Evolutionary conservation across 2,329 filamentous ascomycete species (phyloP), one percentile per base, ranked within the genome.

Genomic region (Penicillium decumbens): DNA sequence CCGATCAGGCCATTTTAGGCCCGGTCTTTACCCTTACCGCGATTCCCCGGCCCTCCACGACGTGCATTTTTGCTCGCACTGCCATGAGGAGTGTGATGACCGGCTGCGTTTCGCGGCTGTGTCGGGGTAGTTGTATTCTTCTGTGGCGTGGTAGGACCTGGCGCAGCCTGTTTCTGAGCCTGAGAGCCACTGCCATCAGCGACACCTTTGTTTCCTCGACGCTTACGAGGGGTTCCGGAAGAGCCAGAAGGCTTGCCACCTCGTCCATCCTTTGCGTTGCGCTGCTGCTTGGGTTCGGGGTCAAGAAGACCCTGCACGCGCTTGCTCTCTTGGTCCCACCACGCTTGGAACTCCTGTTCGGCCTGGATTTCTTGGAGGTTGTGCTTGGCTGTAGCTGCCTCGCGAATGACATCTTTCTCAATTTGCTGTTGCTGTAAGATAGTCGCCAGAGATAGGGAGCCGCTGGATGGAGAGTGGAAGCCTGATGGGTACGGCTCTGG

Each of bases 361-460:
- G 93, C 84, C 67, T 98, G 93, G 51, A 98, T 98, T 55, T 97
- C 93, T 64, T 95, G 85, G 27, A 98, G 74, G 55, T 88, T 93
- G 48, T 92, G 81, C 72, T 95, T 96, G 2, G 90, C 88, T 12
- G 68, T 72, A 9, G 84, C 84, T 0, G 90, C 89, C 65, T 95
- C 91, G 45, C 83, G 85, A 53, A 95, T 84, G 15, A 82, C 80
- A 49, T 89, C 83, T 64, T 95, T 93, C 66, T 96, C 91, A 7
- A 82, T 82, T 66, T 86, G 83, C 70, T 98, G 90, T 63, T 95
- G 84, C 6, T 84, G 84, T 12, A 97, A 86, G 49, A 98, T 98
- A 58, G 95, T 89, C 13, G 84, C 82, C 73, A 98, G 85, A 29
- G 86, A 90, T 10, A 90, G 73, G 3, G 88, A 86, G 3, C 85